Base-by-base conservation (phyloP, 306 rosid genomes). In the Rosa lucieae region DNA sequence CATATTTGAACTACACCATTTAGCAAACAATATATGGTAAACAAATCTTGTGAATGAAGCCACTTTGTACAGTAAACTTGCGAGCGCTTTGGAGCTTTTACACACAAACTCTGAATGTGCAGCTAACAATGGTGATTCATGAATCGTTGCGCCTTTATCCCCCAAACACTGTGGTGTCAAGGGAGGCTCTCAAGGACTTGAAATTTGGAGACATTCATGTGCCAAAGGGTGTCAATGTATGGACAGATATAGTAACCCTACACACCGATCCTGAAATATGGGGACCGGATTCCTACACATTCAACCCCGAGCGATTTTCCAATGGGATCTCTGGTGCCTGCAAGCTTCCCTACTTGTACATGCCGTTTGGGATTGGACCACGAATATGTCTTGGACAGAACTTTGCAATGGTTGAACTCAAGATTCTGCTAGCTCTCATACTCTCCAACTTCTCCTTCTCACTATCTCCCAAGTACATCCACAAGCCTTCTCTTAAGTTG, bases 61-160 rank as follows among this genome's bases (percentile, higher is more conserved):
- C 18, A 56, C 32, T 56, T 1, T 56, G 62, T n/a, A 56, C 32
- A 56, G 63, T 56, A 8, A 6, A n/a, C n/a, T 56, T 53, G 59
- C 8, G 3, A 8, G 8, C 63, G 21, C 62, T 7, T 21, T 58
- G 12, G 32, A 58, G 14, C 65, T 21, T 10, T 58, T 21, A 21
- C 65, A n/a, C n/a, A 20, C 35, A 10, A 21, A 58, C 20, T 35
- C n/a, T 35, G 46, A 15, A 21, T 69, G 65, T 80, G 61, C 65
- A 81, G 81, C 59, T 76, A 48, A 70, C 75, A 17, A 81, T 81
- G 84, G 84, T 81, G 40, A 81, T 81, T 47, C 80, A 76, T n/a
- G 84, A 81, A 61, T 42, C 84, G 8, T 17, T 81, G 59, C 72
- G 81, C 4, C 73, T 81, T 29, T 76, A 81, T 48, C 81, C 81